A percentile compares a stretch with the other conserved stretches of the same genome.
phyloP scores from a whole-genome alignment of 208 protist species.

The Angomonas ambiguus region DNA sequence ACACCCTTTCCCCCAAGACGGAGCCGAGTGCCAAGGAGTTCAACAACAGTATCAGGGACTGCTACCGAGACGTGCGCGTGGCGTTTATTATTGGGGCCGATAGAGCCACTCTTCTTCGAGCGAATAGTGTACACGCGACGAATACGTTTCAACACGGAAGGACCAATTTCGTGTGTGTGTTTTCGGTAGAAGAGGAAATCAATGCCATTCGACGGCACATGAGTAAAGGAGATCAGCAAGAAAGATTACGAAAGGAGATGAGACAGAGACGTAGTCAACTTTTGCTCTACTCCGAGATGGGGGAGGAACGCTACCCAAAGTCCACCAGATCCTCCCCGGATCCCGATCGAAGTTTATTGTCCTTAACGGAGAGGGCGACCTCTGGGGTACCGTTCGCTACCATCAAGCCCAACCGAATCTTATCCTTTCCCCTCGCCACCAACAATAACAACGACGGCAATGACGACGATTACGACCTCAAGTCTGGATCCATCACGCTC shows the following conservation, averaged over 20 bases:
- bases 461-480: neutral
- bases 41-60: neutral
- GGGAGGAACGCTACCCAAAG: neutral
- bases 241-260: constrained; percentile 18
- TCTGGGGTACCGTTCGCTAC: no score
- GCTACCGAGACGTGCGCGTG: constrained; percentile 18
- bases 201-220: constrained; percentile 21
- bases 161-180: constrained; percentile 48
- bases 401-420: no score
- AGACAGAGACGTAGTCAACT: no score
- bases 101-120: constrained; percentile 41
- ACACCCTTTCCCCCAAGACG: neutral
- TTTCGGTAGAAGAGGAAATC: constrained; percentile 32
- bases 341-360: no score
- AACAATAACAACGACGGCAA: no score
- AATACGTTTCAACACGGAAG: constrained; percentile 32
- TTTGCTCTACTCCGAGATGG: neutral
- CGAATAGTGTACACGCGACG: constrained; percentile 43
- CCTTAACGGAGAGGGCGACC: no score
- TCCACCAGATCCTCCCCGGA: no score
- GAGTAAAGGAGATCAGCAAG: constrained; percentile 21
- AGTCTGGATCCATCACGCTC: neutral
- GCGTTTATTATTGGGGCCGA: constrained; percentile 52
- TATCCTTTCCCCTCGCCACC: no score
- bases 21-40: no score